These are phyloP conservation scores for Exophiala aquamarina DNA, from an alignment of 2,329 filamentous ascomycete genomes.

Conservation along the genomic window DNA sequence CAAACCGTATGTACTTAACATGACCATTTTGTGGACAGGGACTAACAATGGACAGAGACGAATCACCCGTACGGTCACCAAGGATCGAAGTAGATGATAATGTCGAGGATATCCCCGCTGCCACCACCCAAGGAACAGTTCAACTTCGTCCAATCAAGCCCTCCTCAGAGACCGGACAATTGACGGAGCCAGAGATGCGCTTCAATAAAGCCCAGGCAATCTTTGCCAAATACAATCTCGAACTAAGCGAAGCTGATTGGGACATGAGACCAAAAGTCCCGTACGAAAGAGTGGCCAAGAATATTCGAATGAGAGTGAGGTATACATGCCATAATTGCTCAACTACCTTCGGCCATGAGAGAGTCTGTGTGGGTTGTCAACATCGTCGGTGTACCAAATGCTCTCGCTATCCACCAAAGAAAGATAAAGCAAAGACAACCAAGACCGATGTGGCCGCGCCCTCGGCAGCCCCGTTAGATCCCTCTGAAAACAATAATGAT, in stretches of 20 bases:
- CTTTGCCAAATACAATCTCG: conserved; percentile 49
- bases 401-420: conserved; percentile 69
- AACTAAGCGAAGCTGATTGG: conserved; percentile 44
- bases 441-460: not conserved
- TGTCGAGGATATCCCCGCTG: not conserved
- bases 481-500: conserved; percentile 3
- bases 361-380: conserved; percentile 73
- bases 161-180: conserved; percentile 1
- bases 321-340: conserved; percentile 77
- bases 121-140: conserved; percentile 1
- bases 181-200: conserved; percentile 31
- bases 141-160: conserved; percentile 1
- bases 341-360: conserved; percentile 69
- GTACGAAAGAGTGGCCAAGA: conserved; percentile 43
- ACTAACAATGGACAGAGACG: not conserved
- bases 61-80: not conserved
- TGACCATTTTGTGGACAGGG: not conserved
- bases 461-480: not conserved
- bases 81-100: conserved; percentile 18
- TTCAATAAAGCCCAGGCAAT: conserved; percentile 45
- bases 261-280: conserved; percentile 33
- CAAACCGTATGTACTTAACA: conserved; percentile 1
- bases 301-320: conserved; percentile 48
- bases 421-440: conserved; percentile 46
- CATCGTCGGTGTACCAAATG: conserved; percentile 82